Percentiles rank a stretch among this genome's conserved stretches.
phyloP scores from a whole-genome alignment of 1,139 yeast species.

The Yamadazyma songkhlaensis region DNA sequence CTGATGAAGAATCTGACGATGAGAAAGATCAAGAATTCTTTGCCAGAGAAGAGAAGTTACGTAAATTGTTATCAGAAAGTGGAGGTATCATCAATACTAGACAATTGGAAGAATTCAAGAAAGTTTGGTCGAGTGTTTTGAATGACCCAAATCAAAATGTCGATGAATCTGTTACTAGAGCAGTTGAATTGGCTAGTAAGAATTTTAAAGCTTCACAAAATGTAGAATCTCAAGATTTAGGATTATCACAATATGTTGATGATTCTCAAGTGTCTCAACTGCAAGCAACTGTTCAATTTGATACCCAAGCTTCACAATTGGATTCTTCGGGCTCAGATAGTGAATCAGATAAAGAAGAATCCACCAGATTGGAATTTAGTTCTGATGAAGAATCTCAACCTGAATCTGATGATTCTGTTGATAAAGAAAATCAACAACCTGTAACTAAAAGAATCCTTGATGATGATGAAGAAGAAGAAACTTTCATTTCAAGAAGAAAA shows the following conservation, averaged over 20 bases:
- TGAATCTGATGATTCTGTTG: constrained; percentile 4
- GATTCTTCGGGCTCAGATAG: neutral
- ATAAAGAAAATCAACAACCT: constrained; percentile 12
- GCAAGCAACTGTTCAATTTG: neutral
- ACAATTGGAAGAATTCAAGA: constrained; percentile 37
- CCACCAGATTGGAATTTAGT: constrained; percentile 11
- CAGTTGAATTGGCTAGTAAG: constrained; percentile 27
- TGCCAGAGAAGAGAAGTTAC: constrained; percentile 54
- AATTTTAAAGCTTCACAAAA: constrained; percentile 12
- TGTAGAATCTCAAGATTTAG: constrained; percentile 8
- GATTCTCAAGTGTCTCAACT: neutral
- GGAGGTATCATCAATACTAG: constrained; percentile 41
- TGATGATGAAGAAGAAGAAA: constrained; percentile 28
- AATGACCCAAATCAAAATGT: constrained; percentile 12
- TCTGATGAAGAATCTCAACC: constrained; percentile 9
- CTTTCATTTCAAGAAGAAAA: constrained; percentile 11
- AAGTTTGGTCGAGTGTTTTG: constrained; percentile 35
- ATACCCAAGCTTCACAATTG: neutral
- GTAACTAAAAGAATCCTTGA: constrained; percentile 14
- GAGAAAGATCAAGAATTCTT: constrained; percentile 56
- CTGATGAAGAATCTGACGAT: constrained; percentile 68
- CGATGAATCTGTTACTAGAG: constrained; percentile 12
- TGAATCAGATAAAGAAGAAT: constrained; percentile 4
- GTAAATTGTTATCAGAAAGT: constrained; percentile 35
- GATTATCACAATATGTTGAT: constrained; percentile 1